These are phyloP conservation scores for Tricholoma hemisulphureum DNA, from an alignment of 768 basidiomycete species.

Conservation along the genomic window DNA sequence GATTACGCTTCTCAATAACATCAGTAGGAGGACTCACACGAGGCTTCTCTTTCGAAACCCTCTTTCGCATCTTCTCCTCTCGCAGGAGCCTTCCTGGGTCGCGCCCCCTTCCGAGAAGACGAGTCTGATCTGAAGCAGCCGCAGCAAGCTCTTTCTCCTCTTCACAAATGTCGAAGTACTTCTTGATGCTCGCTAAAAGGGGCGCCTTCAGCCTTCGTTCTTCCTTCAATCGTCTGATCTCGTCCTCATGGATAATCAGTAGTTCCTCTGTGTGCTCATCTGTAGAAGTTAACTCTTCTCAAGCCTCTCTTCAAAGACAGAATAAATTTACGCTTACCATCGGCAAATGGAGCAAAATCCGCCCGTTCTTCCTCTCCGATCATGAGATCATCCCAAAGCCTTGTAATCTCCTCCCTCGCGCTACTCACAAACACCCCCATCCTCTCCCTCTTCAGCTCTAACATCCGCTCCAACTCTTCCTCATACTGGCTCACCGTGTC, in stretches of 20 bases:
- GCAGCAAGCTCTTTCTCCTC: constrained; percentile 88
- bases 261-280: constrained; percentile 91
- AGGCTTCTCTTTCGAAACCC: constrained; percentile 90
- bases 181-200: constrained; percentile 71
- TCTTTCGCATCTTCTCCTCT: constrained; percentile 97
- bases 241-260: constrained; percentile 78
- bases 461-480: constrained; percentile 85
- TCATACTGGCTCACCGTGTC: constrained; percentile 81
- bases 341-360: constrained; percentile 78
- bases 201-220: constrained; percentile 79
- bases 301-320: neutral
- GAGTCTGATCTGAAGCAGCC: constrained; percentile 75
- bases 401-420: constrained; percentile 76
- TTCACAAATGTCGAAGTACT: constrained; percentile 88
- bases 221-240: constrained; percentile 77
- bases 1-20: neutral
- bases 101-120: constrained; percentile 78
- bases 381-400: constrained; percentile 85
- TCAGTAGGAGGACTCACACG: constrained; percentile 51
- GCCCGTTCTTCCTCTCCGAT: constrained; percentile 77
- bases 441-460: constrained; percentile 81
- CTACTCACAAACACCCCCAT: constrained; percentile 83
- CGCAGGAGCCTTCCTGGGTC: constrained; percentile 84
- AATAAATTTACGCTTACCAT: constrained; percentile 52
- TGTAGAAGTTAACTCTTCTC: constrained; percentile 26